These are phyloP conservation scores for Combretum micranthum DNA, from an alignment of 345 rosid species.

Conservation along the genomic window DNA sequence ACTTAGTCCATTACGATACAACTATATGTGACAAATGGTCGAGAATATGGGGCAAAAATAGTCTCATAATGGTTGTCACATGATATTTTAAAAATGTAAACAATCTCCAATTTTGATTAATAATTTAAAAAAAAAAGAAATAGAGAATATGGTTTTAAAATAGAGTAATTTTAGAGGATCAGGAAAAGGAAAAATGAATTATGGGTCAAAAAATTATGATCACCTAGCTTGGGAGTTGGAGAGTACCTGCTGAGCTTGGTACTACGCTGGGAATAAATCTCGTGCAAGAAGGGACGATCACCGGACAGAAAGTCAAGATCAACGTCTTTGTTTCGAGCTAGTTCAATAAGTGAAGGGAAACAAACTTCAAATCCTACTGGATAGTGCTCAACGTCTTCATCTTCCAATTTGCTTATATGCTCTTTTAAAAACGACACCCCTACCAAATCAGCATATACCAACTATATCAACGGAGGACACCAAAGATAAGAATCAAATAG, in stretches of 20 bases:
- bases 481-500: background rate
- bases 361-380: slow-evolving; percentile 80
- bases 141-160: too few species aligned
- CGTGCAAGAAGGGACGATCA: slow-evolving; percentile 45
- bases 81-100: too few species aligned
- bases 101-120: too few species aligned
- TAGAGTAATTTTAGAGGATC: too few species aligned
- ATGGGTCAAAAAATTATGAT: slow-evolving; percentile 16
- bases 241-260: slow-evolving; percentile 61
- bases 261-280: slow-evolving; percentile 44
- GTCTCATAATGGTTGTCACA: too few species aligned
- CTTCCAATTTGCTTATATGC: slow-evolving; percentile 46
- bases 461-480: background rate
- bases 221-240: background rate
- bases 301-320: slow-evolving; percentile 26
- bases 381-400: slow-evolving; percentile 63
- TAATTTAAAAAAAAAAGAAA: too few species aligned
- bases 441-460: slow-evolving; percentile 8
- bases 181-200: too few species aligned
- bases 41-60: too few species aligned
- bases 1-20: too few species aligned
- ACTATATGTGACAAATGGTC: too few species aligned
- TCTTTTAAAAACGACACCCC: slow-evolving; percentile 52
- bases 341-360: slow-evolving; percentile 61
- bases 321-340: slow-evolving; percentile 44